Evolutionary conservation across 176 grass and related monocot species (phyloP), one percentile per base, ranked within the genome.

Genomic region (Aegilops tauschii): DNA sequence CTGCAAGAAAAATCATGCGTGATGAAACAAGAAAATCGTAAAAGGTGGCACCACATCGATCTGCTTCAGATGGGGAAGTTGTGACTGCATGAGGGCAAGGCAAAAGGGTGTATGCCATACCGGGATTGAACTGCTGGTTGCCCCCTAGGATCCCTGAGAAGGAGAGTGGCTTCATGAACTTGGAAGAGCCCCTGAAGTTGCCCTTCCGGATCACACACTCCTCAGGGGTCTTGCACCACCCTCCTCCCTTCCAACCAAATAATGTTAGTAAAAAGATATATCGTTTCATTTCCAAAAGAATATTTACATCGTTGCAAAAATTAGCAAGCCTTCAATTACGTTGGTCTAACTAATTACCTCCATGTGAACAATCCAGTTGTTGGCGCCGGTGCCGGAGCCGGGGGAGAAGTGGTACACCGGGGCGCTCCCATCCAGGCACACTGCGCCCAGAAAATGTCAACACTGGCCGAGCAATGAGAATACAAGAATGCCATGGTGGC

Each of bases 331-430:
- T 54, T 54, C 16, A 63, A 71, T 62, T 21, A 0, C 28, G 17
- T 52, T 14, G 14, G 45, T 9, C 61, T n/a, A 31, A 9, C 61
- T 34, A 31, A 9, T 79, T 12, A 95, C 93, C 80, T 95, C 91
- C 86, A 95, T 93, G 78, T 91, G 88, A 83, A 95, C 72, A 39
- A 95, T 30, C 93, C 93, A 95, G 82, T 87, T 93, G 3, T 95
- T 87, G 54, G 82, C 86, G n/a, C 93, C 91, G 68, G 91, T 83
- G 32, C 93, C 93, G 23, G 82, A 95, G 44, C 93, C 93, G 4
- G 90, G 86, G 9, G 91, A 85, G 74, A 95, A 87, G 83, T 95
- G 86, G 85, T 91, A 95, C 21, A 88, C 93, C 28, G 93, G 86
- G 1, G 89, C 77, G 70, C 83, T 95, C 65, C 93, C 93, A 66